Evolutionary conservation across 2,329 filamentous ascomycete genomes (phyloP).

Genomic region (Leptographium radiaticola): DNA sequence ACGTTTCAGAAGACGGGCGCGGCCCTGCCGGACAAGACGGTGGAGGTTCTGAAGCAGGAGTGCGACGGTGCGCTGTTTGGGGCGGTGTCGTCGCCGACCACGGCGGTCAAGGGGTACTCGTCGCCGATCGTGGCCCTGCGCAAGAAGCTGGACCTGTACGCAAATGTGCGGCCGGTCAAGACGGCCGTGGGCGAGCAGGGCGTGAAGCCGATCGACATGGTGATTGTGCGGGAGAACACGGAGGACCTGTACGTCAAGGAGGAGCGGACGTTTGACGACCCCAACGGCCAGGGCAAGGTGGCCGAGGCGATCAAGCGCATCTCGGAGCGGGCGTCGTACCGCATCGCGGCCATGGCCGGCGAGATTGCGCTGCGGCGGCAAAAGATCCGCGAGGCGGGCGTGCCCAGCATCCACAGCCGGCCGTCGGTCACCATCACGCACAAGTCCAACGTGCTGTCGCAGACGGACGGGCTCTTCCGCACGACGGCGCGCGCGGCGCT

Average conservation of each 20-base stretch:
- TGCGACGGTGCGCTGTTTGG: conserved; percentile 96
- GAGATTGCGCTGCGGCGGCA: conserved; percentile 85
- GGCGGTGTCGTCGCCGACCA: conserved; percentile 84
- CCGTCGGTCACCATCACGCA: conserved; percentile 92
- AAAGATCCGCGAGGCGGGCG: conserved; percentile 51
- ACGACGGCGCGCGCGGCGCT: conserved; percentile 64
- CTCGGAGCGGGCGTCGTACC: conserved; percentile 66
- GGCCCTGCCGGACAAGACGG: conserved; percentile 80
- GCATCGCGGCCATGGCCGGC: conserved; percentile 87
- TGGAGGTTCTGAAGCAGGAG: conserved; percentile 75
- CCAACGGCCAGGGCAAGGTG: conserved; percentile 54
- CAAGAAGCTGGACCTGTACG: conserved; percentile 89
- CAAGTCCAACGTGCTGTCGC: conserved; percentile 93
- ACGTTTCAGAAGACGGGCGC: conserved; percentile 82
- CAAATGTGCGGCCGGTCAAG: conserved; percentile 95
- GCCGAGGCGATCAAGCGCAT: conserved; percentile 98
- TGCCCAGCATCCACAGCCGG: conserved; percentile 46
- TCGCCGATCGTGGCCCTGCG: conserved; percentile 93
- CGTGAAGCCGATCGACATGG: conserved; percentile 73
- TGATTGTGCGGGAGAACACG: conserved; percentile 97
- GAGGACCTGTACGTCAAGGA: conserved; percentile 98
- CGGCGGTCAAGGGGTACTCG: conserved; percentile 86
- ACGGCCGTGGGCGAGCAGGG: conserved; percentile 52
- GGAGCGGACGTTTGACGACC: conserved; percentile 63
- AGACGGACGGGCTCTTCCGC: conserved; percentile 94